Conservation (phyloP, 768 basidiomycete species). For the Mycena rosella region DNA sequence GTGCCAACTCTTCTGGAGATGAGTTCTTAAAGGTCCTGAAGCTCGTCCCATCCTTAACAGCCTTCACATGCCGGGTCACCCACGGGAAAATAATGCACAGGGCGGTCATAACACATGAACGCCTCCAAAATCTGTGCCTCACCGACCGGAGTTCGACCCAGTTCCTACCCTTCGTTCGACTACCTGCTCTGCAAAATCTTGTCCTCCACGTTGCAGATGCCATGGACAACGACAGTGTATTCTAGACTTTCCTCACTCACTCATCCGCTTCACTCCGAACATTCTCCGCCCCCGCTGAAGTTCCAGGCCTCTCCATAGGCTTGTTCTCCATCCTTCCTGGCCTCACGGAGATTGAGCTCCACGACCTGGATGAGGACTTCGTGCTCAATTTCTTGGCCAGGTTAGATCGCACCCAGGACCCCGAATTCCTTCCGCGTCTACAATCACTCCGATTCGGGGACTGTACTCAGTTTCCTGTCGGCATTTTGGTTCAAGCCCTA, state of each 20-base stretch:
- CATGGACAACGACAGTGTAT: neutral
- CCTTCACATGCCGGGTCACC: neutral
- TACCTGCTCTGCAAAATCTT: neutral
- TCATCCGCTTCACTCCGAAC: constrained; percentile 1
- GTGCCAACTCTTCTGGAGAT: neutral
- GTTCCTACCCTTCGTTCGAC: neutral
- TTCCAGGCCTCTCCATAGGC: no score
- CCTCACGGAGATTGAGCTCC: constrained; percentile 2
- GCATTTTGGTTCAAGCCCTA: neutral
- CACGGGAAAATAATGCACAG: neutral
- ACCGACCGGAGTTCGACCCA: neutral
- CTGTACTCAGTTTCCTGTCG: neutral
- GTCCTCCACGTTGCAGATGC: neutral
- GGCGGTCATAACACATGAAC: neutral
- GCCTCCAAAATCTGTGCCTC: constrained; percentile 10
- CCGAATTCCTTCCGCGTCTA: constrained; percentile 5
- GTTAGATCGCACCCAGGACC: neutral
- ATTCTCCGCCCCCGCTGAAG: neutral
- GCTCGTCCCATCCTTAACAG: neutral
- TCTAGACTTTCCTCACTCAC: neutral
- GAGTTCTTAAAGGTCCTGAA: neutral
- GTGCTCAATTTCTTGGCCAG: neutral
- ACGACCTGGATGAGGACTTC: neutral
- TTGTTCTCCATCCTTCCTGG: constrained; percentile 1
- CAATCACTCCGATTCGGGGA: neutral